A percentile compares a stretch with the other conserved stretches of the same genome.
Evolutionary conservation across 257 asterid genomes (phyloP).

Genomic region (Solanum infundibuliforme): DNA sequence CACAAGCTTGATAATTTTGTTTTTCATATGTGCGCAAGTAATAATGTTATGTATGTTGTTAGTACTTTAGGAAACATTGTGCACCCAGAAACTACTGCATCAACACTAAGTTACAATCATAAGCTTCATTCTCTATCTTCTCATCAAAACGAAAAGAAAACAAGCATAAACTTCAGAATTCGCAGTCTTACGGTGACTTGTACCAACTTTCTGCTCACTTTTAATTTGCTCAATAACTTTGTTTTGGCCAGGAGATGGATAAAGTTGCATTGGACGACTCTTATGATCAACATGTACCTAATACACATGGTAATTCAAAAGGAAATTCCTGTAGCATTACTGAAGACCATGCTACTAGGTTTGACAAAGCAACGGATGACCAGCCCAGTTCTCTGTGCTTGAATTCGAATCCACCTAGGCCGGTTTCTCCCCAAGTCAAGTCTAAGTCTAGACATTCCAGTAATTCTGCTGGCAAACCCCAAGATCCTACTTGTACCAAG

Average conservation of each 20-base stretch:
- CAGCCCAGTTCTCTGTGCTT: slow-evolving; percentile 13
- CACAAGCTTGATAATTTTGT: neutral
- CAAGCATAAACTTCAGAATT: neutral
- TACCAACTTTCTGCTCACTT: neutral
- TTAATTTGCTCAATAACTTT: slow-evolving; percentile 2
- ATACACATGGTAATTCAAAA: neutral
- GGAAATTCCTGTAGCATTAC: slow-evolving; percentile 19
- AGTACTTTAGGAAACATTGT: neutral
- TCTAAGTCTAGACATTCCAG: slow-evolving; percentile 3
- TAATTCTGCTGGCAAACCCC: slow-evolving; percentile 23
- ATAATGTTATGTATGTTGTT: neutral
- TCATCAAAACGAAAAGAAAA: neutral
- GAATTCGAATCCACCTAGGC: slow-evolving; percentile 41
- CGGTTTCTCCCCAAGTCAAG: slow-evolving; percentile 27
- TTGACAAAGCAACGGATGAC: slow-evolving; percentile 1
- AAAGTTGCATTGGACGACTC: slow-evolving; percentile 23
- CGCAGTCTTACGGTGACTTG: neutral
- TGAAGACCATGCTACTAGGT: slow-evolving; percentile 11
- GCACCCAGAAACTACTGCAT: neutral
- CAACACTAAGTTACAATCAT: neutral
- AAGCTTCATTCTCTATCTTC: neutral
- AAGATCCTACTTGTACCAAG: slow-evolving; percentile 12
- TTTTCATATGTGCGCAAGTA: neutral
- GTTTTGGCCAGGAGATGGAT: slow-evolving; percentile 32
- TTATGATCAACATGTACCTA: slow-evolving; percentile 11